Evolutionary conservation across 2,329 filamentous ascomycete genomes (phyloP), one percentile per base, ranked within the genome.

Genomic region (Emergomyces pasteurianus): DNA sequence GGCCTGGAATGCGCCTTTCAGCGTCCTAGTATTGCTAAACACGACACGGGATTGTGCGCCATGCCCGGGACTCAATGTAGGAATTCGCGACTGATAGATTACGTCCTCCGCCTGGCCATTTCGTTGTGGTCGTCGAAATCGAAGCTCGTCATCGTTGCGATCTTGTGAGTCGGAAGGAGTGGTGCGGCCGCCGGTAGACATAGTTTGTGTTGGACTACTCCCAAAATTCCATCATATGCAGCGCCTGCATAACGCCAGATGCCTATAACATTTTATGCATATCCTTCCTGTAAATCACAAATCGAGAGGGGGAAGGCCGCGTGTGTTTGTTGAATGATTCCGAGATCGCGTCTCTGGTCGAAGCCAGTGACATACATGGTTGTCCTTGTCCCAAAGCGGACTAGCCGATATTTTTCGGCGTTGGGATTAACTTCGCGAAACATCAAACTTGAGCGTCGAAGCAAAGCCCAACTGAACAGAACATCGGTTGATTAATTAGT

Each of bases 1-100:
- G 31, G 69, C 69, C 60, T 74, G 70, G 64, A 75, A 77, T 21
- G 75, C 73, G 58, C 72, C 72, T 58, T 72, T 72, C 58, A 77
- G 63, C 9, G 73, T 75, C 36, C 70, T 71, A 16, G 75, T 73
- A 49, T 71, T 64, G 50, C 70, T 71, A 61, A 74, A 71, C 43
- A 67, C 71, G 50, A 69, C 67, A 58, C 71, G 72, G 49, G 69
- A 65, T 55, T 62, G 56, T 34, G 58, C 59, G 40, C 63, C 69
- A 66, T 71, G 68, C 60, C 68, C 68, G 23, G 66, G 66, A 23
- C 68, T 67, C 23, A 70, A 67, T 21, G 65, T 71, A 9, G 68
- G 66, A 50, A 68, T 69, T 53, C 67, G 67, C 42, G 70, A 67
- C 61, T 65, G 62, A 58, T 72, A 65, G 47, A 71, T 64, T 47